Percentiles rank a stretch among this genome's conserved stretches.
phyloP scores from a whole-genome alignment of 179 eudicot species.

The Drosera spatulata region DNA sequence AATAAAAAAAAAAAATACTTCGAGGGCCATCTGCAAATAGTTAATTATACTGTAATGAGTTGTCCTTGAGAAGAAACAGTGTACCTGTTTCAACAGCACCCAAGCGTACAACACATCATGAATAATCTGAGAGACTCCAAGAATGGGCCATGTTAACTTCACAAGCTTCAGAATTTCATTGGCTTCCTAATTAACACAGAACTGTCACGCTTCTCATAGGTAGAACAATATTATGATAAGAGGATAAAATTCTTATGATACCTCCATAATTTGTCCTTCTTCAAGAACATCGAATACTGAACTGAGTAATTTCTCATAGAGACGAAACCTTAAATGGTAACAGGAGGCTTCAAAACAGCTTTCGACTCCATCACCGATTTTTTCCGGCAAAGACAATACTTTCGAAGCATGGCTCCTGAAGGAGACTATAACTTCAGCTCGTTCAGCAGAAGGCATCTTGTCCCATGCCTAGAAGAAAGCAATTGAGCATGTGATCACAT shows the following conservation, averaged over 20 bases:
- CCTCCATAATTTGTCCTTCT: slow-evolving; percentile 72
- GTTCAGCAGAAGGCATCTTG: slow-evolving; percentile 52
- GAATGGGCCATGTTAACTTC: slow-evolving; percentile 65
- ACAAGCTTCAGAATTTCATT: slow-evolving; percentile 61
- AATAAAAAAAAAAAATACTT: too few species aligned
- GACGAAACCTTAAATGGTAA: slow-evolving; percentile 62
- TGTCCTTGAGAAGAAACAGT: background rate
- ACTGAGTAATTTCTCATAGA: slow-evolving; percentile 67
- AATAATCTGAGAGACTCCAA: slow-evolving; percentile 67
- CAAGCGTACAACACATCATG: slow-evolving; percentile 72
- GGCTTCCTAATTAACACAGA: slow-evolving; percentile 40
- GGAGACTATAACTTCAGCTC: slow-evolving; percentile 45
- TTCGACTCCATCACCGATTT: slow-evolving; percentile 29
- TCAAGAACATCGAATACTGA: slow-evolving; percentile 82
- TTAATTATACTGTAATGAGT: background rate
- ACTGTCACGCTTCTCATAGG: slow-evolving; percentile 4
- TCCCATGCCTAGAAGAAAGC: slow-evolving; percentile 57
- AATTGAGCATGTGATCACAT: background rate
- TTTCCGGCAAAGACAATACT: slow-evolving; percentile 28
- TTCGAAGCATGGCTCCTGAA: slow-evolving; percentile 36
- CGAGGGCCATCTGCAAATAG: too few species aligned
- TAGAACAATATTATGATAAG: slow-evolving; percentile 1
- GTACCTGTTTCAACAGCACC: slow-evolving; percentile 94
- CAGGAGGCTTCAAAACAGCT: slow-evolving; percentile 42
- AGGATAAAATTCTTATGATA: slow-evolving; percentile 9